These are phyloP conservation scores for Sicyos edulis DNA, from an alignment of 306 rosid genomes.

Conservation along the genomic window DNA sequence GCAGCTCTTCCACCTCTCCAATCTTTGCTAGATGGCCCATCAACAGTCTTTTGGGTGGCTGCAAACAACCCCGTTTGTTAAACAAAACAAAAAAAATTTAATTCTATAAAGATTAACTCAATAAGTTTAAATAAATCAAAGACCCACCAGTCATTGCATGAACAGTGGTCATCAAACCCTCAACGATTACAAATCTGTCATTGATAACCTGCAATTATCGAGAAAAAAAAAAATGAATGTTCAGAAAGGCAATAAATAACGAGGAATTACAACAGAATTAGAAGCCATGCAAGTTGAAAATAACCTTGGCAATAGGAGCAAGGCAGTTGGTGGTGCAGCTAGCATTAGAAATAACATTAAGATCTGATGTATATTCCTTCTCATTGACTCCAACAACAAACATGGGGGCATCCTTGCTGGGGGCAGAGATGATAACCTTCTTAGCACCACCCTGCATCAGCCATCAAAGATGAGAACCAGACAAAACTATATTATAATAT, in stretches of 20 bases:
- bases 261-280: background rate
- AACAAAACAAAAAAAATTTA: background rate
- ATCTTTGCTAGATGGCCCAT: constrained; percentile 95
- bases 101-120: background rate
- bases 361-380: constrained; percentile 77
- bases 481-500: too few relatives aligned
- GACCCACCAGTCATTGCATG: constrained; percentile 78
- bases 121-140: background rate
- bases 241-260: background rate
- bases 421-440: constrained; percentile 97
- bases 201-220: constrained; percentile 54
- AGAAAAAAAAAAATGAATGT: background rate
- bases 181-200: constrained; percentile 83
- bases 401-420: constrained; percentile 98
- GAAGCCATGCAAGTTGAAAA: background rate
- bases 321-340: constrained; percentile 99
- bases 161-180: constrained; percentile 97
- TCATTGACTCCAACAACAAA: constrained; percentile 99
- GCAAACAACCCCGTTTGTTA: background rate
- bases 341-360: constrained; percentile 80
- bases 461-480: background rate
- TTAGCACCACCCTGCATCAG: constrained; percentile 55
- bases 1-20: constrained; percentile 99
- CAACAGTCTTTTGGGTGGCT: constrained; percentile 98
- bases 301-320: constrained; percentile 47